A percentile compares a stretch with the other conserved stretches of the same genome.
These are phyloP conservation scores for Esteya vermicola DNA, from an alignment of 2,329 filamentous ascomycete genomes.

Conservation along the genomic window DNA sequence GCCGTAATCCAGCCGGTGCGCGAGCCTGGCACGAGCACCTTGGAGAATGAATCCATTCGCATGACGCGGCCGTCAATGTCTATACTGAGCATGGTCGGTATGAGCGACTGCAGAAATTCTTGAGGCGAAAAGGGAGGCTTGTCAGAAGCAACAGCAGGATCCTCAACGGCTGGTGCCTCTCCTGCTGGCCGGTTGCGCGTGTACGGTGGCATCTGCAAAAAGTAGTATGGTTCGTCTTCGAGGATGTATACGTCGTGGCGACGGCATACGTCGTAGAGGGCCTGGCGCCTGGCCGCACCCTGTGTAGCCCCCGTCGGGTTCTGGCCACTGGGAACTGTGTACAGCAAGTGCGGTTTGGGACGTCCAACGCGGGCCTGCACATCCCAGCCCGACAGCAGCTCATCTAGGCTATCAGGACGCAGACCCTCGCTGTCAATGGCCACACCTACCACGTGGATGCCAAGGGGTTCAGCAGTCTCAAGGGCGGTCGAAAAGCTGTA, in stretches of 20 bases:
- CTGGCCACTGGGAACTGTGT: constrained; percentile 61
- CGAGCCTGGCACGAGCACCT: constrained; percentile 72
- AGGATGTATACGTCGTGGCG: constrained; percentile 79
- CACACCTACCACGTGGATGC: constrained; percentile 35
- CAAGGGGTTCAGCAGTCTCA: constrained; percentile 41
- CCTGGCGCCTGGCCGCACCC: constrained; percentile 48
- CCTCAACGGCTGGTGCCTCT: constrained; percentile 40
- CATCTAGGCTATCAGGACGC: constrained; percentile 35
- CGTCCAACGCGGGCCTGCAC: constrained; percentile 23
- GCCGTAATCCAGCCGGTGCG: constrained; percentile 83
- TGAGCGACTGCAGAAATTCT: constrained; percentile 40
- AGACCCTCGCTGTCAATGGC: constrained; percentile 39
- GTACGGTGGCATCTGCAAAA: constrained; percentile 76
- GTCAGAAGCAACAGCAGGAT: too few relatives aligned
- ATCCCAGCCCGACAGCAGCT: constrained; percentile 36
- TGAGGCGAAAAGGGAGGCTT: neutral
- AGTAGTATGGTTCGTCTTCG: constrained; percentile 93
- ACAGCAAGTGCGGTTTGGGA: constrained; percentile 39
- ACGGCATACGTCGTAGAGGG: constrained; percentile 63
- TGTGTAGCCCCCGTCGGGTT: constrained; percentile 86
- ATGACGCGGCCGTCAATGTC: constrained; percentile 80
- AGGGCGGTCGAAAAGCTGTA: constrained; percentile 73
- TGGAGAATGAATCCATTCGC: constrained; percentile 86
- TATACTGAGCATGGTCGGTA: constrained; percentile 65
- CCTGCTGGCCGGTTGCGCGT: constrained; percentile 34